Conservation (phyloP, 2,329 filamentous ascomycete species). For the Sclerotinia subarctica region DNA sequence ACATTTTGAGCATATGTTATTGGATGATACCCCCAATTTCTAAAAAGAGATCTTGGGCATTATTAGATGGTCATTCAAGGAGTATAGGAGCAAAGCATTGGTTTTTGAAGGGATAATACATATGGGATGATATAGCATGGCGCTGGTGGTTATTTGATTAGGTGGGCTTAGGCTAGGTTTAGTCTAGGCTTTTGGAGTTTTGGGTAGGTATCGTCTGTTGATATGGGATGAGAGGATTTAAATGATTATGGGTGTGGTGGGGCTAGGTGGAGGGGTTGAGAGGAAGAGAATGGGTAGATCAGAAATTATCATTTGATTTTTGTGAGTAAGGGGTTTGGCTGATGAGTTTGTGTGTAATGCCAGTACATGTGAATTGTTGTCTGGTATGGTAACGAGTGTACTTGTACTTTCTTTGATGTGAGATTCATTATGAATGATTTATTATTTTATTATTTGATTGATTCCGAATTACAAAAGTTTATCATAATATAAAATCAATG, state of each 20-base stretch:
- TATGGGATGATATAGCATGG: background rate
- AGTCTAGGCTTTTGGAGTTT: background rate
- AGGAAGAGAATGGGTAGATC: too few species aligned
- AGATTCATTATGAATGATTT: too few species aligned
- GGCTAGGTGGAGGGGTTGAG: too few species aligned
- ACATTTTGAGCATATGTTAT: background rate
- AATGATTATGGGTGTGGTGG: background rate
- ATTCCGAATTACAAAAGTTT: too few species aligned
- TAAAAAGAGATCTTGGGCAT: background rate
- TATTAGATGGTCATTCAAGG: constrained; percentile 12
- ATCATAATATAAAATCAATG: too few species aligned
- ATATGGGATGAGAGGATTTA: background rate
- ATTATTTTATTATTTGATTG: too few species aligned
- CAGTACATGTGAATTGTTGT: too few species aligned
- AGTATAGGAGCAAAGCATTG: background rate
- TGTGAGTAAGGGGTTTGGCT: too few species aligned
- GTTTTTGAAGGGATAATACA: background rate
- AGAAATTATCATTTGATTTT: too few species aligned
- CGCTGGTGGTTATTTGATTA: background rate
- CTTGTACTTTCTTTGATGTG: too few species aligned
- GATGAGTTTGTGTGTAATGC: too few species aligned
- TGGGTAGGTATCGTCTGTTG: background rate
- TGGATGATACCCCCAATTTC: constrained; percentile 7
- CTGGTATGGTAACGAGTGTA: too few species aligned
- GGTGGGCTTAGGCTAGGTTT: background rate